These are phyloP conservation scores for Termitomyces sp. DNA, from an alignment of 768 basidiomycete species.

Conservation along the genomic window DNA sequence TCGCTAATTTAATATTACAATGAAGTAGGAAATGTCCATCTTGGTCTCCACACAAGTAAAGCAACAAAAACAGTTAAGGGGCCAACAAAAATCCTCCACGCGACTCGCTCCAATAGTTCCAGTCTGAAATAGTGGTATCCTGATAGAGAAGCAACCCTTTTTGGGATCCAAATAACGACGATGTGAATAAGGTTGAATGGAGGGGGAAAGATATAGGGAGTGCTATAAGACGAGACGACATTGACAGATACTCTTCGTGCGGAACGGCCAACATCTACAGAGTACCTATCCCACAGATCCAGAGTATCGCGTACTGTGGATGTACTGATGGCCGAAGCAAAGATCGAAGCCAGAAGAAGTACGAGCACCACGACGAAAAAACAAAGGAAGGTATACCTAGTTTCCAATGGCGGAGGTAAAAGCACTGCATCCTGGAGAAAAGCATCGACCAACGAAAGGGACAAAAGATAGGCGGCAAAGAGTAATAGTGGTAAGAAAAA, in stretches of 20 bases:
- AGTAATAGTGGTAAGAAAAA: constrained; percentile 51
- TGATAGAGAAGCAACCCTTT: constrained; percentile 10
- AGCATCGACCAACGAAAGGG: constrained; percentile 42
- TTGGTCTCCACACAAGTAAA: constrained; percentile 7
- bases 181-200: constrained; percentile 46
- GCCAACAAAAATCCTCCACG: constrained; percentile 42
- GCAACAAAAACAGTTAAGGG: constrained; percentile 29
- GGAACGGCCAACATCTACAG: constrained; percentile 34
- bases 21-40: not conserved
- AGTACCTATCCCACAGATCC: constrained; percentile 48
- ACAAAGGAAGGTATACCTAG: constrained; percentile 38
- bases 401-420: constrained; percentile 42
- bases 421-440: constrained; percentile 14
- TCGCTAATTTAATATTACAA: not conserved
- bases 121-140: constrained; percentile 16
- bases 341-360: constrained; percentile 30
- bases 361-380: constrained; percentile 31
- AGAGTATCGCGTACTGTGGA: not conserved
- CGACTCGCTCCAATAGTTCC: constrained; percentile 21
- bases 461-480: constrained; percentile 40
- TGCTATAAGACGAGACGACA: constrained; percentile 31
- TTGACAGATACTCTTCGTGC: constrained; percentile 40
- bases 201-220: constrained; percentile 42
- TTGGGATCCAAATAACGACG: constrained; percentile 20
- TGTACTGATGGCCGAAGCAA: constrained; percentile 26